These are phyloP conservation scores for Diaporthe destruens DNA, from an alignment of 2,329 filamentous ascomycete genomes.

Conservation along the genomic window DNA sequence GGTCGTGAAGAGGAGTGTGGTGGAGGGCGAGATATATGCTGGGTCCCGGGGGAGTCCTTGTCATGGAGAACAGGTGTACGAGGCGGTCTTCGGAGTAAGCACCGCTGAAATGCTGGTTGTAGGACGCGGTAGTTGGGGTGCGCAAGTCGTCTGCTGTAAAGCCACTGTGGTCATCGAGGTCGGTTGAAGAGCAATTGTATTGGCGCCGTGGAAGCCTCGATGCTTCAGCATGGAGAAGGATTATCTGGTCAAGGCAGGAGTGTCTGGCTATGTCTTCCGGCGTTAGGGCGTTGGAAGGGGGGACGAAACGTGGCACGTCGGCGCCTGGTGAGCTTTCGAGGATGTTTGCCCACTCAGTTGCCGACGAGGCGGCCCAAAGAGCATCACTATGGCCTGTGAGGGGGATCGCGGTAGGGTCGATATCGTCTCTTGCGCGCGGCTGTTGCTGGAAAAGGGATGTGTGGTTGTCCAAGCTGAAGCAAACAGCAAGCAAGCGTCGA, in stretches of 20 bases:
- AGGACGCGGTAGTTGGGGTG: conserved; percentile 41
- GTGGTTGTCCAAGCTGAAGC: conserved; percentile 69
- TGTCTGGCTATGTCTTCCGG: conserved; percentile 52
- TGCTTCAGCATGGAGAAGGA: conserved; percentile 56
- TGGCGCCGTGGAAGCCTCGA: conserved; percentile 54
- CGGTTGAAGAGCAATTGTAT: neutral
- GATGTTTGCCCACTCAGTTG: conserved; percentile 60
- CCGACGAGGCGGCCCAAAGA: conserved; percentile 63
- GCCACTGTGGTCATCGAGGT: conserved; percentile 20
- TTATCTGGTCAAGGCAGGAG: conserved; percentile 55
- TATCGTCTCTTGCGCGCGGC: conserved; percentile 53
- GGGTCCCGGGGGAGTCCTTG: conserved; percentile 52
- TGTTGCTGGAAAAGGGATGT: conserved; percentile 68
- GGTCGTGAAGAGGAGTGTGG: conserved; percentile 68
- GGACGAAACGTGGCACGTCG: conserved; percentile 48
- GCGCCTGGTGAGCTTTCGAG: conserved; percentile 47
- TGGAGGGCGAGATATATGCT: conserved; percentile 69
- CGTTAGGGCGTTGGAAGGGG: conserved; percentile 52
- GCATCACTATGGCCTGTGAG: conserved; percentile 58
- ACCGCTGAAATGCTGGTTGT: conserved; percentile 43
- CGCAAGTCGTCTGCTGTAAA: conserved; percentile 42
- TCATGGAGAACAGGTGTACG: conserved; percentile 57
- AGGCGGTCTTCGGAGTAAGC: conserved; percentile 44
- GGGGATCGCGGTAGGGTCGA: conserved; percentile 58
- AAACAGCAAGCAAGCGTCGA: conserved; percentile 67